phyloP scores from a whole-genome alignment of 768 basidiomycete species.

The Russula lepida region DNA sequence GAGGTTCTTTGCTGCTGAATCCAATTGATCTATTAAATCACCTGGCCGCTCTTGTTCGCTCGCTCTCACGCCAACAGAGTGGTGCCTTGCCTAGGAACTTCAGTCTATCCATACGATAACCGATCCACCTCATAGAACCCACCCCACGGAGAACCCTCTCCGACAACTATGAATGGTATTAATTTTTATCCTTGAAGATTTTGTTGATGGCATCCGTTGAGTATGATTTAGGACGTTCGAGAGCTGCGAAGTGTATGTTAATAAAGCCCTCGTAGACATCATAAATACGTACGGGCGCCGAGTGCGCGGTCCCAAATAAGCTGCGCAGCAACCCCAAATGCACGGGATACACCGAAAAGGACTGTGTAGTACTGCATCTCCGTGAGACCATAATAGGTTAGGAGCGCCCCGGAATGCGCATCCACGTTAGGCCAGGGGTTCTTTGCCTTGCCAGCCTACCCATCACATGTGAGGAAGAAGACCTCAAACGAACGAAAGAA shows the following conservation, averaged over 20 bases:
- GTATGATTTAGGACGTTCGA: constrained; percentile 89
- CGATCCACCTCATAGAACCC: neutral
- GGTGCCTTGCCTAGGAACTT: neutral
- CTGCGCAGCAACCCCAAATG: constrained; percentile 82
- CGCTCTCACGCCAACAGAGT: constrained; percentile 6
- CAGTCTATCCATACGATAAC: neutral
- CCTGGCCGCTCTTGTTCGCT: neutral
- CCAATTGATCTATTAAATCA: neutral
- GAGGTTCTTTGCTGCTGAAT: neutral
- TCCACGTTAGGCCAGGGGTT: constrained; percentile 98
- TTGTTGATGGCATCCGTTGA: constrained; percentile 72
- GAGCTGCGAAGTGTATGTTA: constrained; percentile 35
- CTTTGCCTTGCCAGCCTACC: constrained; percentile 83
- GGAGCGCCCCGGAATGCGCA: constrained; percentile 87
- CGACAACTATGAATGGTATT: neutral
- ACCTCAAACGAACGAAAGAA: neutral
- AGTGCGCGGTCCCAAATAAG: constrained; percentile 91
- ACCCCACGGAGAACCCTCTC: neutral
- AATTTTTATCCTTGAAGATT: constrained; percentile 59
- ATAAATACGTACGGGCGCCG: constrained; percentile 63
- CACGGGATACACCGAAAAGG: constrained; percentile 93
- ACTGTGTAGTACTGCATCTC: constrained; percentile 98
- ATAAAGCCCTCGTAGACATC: neutral
- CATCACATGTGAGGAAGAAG: neutral
- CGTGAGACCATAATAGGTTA: constrained; percentile 77